These are phyloP conservation scores for Achaetomiella virescens DNA, from an alignment of 495 filamentous ascomycete species.

Conservation along the genomic window DNA sequence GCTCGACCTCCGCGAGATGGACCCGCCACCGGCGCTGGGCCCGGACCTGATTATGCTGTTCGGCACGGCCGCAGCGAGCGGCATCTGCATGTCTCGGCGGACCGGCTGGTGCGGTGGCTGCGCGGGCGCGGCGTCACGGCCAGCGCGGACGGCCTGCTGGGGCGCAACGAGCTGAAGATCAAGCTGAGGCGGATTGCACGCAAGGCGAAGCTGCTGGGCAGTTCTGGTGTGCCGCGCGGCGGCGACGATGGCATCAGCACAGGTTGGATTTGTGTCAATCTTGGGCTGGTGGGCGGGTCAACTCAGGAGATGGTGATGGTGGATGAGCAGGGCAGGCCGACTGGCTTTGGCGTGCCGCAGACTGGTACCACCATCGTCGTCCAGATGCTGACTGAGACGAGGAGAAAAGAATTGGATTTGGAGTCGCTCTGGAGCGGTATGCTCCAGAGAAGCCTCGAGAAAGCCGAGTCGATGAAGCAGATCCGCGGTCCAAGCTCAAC, in stretches of 20 bases:
- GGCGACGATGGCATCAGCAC: conserved; percentile 76
- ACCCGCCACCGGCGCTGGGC: conserved; percentile 81
- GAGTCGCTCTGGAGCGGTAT: conserved; percentile 67
- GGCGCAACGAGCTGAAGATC: conserved; percentile 83
- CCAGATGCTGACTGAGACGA: conserved; percentile 83
- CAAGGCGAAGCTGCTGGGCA: conserved; percentile 66
- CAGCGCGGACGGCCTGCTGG: conserved; percentile 79
- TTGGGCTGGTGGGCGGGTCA: conserved; percentile 58
- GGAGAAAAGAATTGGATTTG: conserved; percentile 74
- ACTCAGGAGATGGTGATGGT: conserved; percentile 37
- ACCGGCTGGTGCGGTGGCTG: conserved; percentile 81
- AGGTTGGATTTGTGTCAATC: conserved; percentile 93
- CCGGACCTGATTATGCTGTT: conserved; percentile 86
- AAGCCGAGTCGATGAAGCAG: not conserved
- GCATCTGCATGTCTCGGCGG: conserved; percentile 87
- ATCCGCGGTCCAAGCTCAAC: conserved; percentile 1
- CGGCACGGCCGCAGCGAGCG: conserved; percentile 86
- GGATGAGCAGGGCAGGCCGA: conserved; percentile 42
- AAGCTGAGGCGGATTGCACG: conserved; percentile 75
- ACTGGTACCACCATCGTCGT: conserved; percentile 62
- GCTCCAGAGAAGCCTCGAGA: conserved; percentile 19
- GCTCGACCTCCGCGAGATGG: conserved; percentile 73
- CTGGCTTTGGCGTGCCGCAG: conserved; percentile 69
- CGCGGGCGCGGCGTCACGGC: conserved; percentile 66
- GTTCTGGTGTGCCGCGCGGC: conserved; percentile 39